Base-by-base conservation (phyloP, 345 rosid genomes). In the Salix udensis region DNA sequence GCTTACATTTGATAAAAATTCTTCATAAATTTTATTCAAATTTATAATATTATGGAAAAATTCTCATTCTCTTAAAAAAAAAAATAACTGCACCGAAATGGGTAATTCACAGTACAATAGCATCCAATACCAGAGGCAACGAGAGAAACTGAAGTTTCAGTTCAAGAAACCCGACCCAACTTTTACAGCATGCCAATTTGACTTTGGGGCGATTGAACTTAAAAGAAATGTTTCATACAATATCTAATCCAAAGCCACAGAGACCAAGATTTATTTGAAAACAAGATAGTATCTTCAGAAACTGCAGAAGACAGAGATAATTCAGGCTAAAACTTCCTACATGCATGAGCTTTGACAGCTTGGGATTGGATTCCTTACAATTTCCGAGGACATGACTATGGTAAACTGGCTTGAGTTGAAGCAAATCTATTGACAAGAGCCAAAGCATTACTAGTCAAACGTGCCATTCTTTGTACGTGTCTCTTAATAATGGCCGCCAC, bases 361-460 rank as follows among this genome's bases (percentile, higher is more conserved):
- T 23, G 5, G 64, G 28, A 55, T 8, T 55, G 62, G 62, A 8
- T 9, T 55, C 26, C 62, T 55, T 55, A n/a, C 62, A 8, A 55
- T 55, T 58, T 9, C 62, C 28, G 4, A 21, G 26, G 1, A 23
- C 65, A 64, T 74, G 76, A 62, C 55, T 76, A 79, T 46, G 65
- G 61, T 24, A 70, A 80, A 5, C 50, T 42, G 31, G 62, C 26
- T 30, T 80, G 39, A 55, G 78, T 74, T 42, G 86, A 79, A 21
- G 91, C 91, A 67, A 72, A 87, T 77, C 68, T 82, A 78, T 86
- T 87, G 36, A 91, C 61, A 28, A 87, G 79, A 74, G 84, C 90
- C 78, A 91, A 83, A 0, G 91, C 90, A 84, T 88, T 88, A 68
- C 91, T 89, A 6, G 96, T 87, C 77, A 88, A 37, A 74, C 82